These are phyloP conservation scores for Rhizopogon vulgaris DNA, from an alignment of 768 basidiomycete species.

Conservation along the genomic window DNA sequence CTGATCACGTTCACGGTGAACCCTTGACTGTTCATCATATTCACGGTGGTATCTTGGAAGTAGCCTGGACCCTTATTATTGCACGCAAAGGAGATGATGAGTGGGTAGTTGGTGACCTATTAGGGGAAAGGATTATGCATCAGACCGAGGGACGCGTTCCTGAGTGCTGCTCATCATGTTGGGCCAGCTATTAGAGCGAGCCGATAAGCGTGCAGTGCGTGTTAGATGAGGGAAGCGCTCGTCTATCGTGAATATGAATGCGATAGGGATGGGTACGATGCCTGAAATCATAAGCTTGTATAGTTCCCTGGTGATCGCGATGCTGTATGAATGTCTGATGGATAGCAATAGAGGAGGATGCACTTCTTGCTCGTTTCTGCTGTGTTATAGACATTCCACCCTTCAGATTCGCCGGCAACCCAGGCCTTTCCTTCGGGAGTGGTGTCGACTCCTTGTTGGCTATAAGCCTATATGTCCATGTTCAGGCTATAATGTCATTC, in stretches of 20 bases:
- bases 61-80: constrained; percentile 8
- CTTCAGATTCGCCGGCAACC: constrained; percentile 28
- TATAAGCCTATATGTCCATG: constrained; percentile 27
- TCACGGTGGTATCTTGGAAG: constrained; percentile 38
- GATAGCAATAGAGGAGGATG: background rate
- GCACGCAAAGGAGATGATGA: constrained; percentile 33
- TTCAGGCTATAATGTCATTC: too few species aligned
- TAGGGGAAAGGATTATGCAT: background rate
- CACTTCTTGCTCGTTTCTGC: constrained; percentile 23
- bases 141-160: too few species aligned
- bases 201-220: background rate
- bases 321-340: background rate
- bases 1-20: constrained; percentile 57
- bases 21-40: constrained; percentile 37
- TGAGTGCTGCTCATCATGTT: constrained; percentile 14
- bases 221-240: background rate
- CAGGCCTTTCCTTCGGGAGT: constrained; percentile 26
- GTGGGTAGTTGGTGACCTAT: constrained; percentile 17
- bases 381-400: constrained; percentile 29
- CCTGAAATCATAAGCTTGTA: constrained; percentile 33
- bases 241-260: constrained; percentile 34
- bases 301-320: constrained; percentile 13
- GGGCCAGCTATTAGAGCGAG: constrained; percentile 16
- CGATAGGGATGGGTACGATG: constrained; percentile 38
- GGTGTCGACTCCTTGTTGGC: constrained; percentile 18